Conservation (phyloP, 2,329 filamentous ascomycete species). For the Aspergillus sp. region DNA sequence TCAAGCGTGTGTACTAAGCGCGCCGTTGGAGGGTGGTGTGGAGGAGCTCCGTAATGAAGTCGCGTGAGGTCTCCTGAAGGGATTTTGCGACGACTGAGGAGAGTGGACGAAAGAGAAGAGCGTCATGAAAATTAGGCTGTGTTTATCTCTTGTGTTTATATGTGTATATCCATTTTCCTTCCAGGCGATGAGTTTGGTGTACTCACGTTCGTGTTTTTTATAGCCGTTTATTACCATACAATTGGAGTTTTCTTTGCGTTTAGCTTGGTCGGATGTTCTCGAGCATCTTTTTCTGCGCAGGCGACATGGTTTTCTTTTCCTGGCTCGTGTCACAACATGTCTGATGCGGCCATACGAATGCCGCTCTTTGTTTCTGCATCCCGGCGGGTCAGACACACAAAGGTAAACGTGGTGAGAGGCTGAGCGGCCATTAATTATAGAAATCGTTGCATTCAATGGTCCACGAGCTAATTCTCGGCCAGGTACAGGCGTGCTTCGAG, state of each 20-base stretch:
- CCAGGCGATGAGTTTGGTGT: constrained; percentile 37
- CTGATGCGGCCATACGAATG: background rate
- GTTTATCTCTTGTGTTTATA: constrained; percentile 33
- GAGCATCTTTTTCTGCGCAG: background rate
- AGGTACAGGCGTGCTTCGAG: background rate
- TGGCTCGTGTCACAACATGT: background rate
- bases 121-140: constrained; percentile 31
- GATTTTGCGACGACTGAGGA: background rate
- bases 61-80: background rate
- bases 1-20: constrained; percentile 66
- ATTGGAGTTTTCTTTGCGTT: constrained; percentile 28
- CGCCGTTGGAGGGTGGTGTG: background rate
- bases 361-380: background rate
- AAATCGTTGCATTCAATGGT: background rate
- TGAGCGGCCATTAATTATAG: background rate
- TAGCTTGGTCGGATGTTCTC: background rate
- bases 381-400: background rate
- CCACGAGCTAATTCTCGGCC: background rate
- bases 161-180: constrained; percentile 41
- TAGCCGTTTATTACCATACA: constrained; percentile 28
- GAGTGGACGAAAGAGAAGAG: constrained; percentile 27
- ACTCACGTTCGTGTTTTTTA: constrained; percentile 29
- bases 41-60: background rate
- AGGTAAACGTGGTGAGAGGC: background rate
- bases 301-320: background rate